phyloP scores from a whole-genome alignment of 2,329 filamentous ascomycete species.

The Aspergillus sp. region DNA sequence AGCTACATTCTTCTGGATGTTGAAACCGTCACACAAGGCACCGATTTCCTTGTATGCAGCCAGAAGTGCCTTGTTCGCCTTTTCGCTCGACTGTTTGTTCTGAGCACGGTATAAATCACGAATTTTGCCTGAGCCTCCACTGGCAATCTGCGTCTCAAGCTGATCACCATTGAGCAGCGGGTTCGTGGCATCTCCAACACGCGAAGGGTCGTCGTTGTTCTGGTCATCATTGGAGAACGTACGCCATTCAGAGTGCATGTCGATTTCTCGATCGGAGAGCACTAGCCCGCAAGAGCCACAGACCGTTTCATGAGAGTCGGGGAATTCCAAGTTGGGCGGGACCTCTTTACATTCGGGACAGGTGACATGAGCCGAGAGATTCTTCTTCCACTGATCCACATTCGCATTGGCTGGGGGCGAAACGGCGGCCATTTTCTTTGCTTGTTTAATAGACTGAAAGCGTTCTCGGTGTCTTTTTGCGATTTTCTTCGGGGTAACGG shows the following conservation, averaged over 20 bases:
- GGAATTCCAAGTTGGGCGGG: conserved; percentile 89
- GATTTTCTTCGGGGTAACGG: conserved; percentile 39
- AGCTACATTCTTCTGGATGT: conserved; percentile 73
- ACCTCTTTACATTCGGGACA: conserved; percentile 88
- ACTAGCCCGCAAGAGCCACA: conserved; percentile 90
- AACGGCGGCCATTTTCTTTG: conserved; percentile 30
- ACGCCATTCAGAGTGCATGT: conserved; percentile 96
- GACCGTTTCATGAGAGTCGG: conserved; percentile 89
- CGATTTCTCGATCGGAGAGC: conserved; percentile 83
- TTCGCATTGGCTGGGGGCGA: conserved; percentile 37
- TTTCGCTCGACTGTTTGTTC: conserved; percentile 75
- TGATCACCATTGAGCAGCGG: conserved; percentile 85
- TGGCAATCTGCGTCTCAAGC: conserved; percentile 82
- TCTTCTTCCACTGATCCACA: conserved; percentile 63
- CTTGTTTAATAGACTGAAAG: conserved; percentile 21
- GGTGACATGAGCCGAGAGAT: conserved; percentile 78
- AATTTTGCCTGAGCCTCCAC: conserved; percentile 67
- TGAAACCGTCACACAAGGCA: conserved; percentile 77
- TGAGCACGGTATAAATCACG: conserved; percentile 78
- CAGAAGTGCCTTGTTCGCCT: conserved; percentile 74
- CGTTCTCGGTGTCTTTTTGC: conserved; percentile 38
- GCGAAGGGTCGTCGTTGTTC: conserved; percentile 91
- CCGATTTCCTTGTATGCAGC: conserved; percentile 85
- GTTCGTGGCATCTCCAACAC: conserved; percentile 93
- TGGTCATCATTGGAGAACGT: conserved; percentile 99